Evolutionary conservation across 352 stramenopile genomes (phyloP), one percentile per base, ranked within the genome.

Genomic region (Hyaloperonospora brassicae): DNA sequence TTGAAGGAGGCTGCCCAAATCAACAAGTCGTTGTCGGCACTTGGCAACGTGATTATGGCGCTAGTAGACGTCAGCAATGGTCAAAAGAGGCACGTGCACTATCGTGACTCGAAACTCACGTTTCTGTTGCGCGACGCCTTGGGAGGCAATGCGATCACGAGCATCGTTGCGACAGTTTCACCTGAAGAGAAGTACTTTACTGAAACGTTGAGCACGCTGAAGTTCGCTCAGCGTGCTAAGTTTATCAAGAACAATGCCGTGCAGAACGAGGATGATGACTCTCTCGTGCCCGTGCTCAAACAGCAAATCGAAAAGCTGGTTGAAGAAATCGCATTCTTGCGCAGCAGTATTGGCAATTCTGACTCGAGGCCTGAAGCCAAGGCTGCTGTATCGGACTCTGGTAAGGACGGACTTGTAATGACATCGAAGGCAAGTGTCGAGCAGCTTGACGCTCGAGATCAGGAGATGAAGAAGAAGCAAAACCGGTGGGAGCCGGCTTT

Each of bases 1-100:
- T 54, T 96, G 14, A 96, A 96, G 55, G 87, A 96, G 64, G 84
- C 84, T 6, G 76, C 79, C 5, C 80, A 94, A 55, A 96, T 96
- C 67, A 96, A 96, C 66, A 92, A 93, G 56, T 94, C 82, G 27
- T 62, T 96, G 0, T 93, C 84, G 8, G 83, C 79, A 5, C 65
- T 96, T 12, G 84, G 84, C 30, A 95, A 96, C 42, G 87, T 96
- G 12, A 95, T 96, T 50, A 91, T 90, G 71, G 82, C 81, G 12
- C 72, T 96, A 1, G 86, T 93, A 9, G 83, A 94, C 43, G 76
- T 89, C 5, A 87, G 79, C 31, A 90, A 91, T 35, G 84, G 78
- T 0, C 76, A 79, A 38, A 87, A 83, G 57, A 66, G 78, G 2
- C 84, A 95, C 52, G 77, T 95, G 0, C 83, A 90, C 24, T 95